phyloP scores from a whole-genome alignment of 2,329 filamentous ascomycete species.

The Venturia aucupariae region DNA sequence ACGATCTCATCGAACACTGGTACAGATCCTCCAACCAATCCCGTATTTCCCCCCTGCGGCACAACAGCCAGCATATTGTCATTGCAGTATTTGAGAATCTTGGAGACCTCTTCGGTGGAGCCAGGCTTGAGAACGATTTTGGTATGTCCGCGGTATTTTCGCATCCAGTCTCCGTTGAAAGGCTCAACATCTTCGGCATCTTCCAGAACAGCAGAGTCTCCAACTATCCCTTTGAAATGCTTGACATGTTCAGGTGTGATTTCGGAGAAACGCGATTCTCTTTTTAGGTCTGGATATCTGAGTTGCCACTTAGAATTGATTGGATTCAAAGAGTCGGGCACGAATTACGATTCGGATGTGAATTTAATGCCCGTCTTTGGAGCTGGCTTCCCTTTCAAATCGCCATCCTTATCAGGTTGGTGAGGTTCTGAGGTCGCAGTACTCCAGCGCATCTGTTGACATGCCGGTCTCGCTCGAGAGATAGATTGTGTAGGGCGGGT shows the following conservation, averaged over 20 bases:
- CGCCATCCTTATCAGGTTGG: slow-evolving; percentile 28
- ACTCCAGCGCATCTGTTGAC: slow-evolving; percentile 28
- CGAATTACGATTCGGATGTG: slow-evolving; percentile 63
- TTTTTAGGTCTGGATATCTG: slow-evolving; percentile 68
- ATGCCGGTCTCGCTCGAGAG: slow-evolving; percentile 19
- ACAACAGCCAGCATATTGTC: slow-evolving; percentile 86
- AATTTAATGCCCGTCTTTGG: slow-evolving; percentile 51
- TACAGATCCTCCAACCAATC: slow-evolving; percentile 87
- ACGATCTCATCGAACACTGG: slow-evolving; percentile 98
- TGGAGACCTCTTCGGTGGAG: slow-evolving; percentile 79
- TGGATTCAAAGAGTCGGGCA: not conserved
- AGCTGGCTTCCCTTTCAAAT: slow-evolving; percentile 25
- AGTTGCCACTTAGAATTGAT: not conserved
- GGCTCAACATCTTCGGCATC: slow-evolving; percentile 73
- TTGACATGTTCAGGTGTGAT: slow-evolving; percentile 71
- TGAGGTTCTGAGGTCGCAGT: slow-evolving; percentile 34
- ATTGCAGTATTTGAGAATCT: slow-evolving; percentile 91
- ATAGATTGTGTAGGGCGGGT: not conserved
- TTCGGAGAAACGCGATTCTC: slow-evolving; percentile 64
- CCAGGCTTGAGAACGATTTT: slow-evolving; percentile 79
- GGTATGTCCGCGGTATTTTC: slow-evolving; percentile 89
- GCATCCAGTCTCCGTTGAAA: slow-evolving; percentile 98
- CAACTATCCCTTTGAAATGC: slow-evolving; percentile 74
- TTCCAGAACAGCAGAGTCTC: slow-evolving; percentile 74
- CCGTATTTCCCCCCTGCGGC: slow-evolving; percentile 94